Evolutionary conservation across 257 asterid species (phyloP).

Genomic region (Plantago major): DNA sequence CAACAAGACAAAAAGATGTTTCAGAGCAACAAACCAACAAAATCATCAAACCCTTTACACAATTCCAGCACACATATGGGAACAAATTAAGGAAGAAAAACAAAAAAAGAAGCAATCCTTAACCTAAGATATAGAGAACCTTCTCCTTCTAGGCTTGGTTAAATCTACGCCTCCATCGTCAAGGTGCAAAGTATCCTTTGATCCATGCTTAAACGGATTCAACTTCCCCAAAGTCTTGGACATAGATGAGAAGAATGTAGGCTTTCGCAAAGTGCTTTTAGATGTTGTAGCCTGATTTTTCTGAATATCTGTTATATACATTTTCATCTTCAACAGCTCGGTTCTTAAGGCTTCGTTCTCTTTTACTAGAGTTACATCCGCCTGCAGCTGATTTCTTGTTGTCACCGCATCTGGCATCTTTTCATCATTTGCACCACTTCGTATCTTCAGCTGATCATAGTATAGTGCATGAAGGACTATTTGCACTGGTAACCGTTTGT

Average conservation of each 20-base stretch:
- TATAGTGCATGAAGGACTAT: conserved; percentile 91
- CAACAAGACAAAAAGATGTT: no score
- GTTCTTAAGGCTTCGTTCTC: conserved; percentile 83
- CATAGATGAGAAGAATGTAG: conserved; percentile 73
- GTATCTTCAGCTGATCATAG: conserved; percentile 71
- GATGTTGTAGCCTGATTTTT: conserved; percentile 41
- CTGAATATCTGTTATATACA: conserved; percentile 63
- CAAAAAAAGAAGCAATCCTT: not conserved
- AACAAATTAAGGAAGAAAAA: not conserved
- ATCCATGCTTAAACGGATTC: conserved; percentile 82
- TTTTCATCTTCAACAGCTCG: conserved; percentile 83
- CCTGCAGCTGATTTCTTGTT: conserved; percentile 60
- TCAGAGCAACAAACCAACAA: conserved; percentile 14
- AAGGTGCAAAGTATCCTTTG: conserved; percentile 67
- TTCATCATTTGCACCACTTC: conserved; percentile 62
- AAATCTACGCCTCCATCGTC: conserved; percentile 58
- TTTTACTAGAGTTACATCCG: conserved; percentile 60
- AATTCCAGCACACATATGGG: conserved; percentile 24
- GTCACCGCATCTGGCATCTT: conserved; percentile 38
- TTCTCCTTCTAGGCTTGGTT: conserved; percentile 85
- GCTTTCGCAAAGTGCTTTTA: conserved; percentile 32
- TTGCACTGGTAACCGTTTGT: conserved; percentile 87
- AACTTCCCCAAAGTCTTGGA: conserved; percentile 73
- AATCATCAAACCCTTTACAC: conserved; percentile 33
- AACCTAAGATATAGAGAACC: conserved; percentile 77